These are phyloP conservation scores for Wickerhamiella parazyma DNA, from an alignment of 805 yeast species.

Conservation along the genomic window DNA sequence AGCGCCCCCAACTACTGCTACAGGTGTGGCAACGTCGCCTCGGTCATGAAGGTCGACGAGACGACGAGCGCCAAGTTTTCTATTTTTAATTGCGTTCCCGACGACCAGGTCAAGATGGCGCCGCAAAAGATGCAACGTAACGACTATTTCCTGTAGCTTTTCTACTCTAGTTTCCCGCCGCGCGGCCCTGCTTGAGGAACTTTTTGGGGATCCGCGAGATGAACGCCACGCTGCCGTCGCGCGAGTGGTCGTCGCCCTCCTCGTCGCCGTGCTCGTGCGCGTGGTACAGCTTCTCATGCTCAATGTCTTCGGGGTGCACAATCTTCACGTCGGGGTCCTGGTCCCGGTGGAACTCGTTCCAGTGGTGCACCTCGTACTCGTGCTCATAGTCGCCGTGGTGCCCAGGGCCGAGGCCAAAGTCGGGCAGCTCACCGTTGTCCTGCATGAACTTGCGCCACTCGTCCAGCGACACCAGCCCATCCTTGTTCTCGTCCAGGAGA, in stretches of 20 bases:
- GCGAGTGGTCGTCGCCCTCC: constrained; percentile 18
- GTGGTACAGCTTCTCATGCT: constrained; percentile 73
- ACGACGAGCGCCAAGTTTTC: constrained; percentile 77
- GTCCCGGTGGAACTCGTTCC: constrained; percentile 51
- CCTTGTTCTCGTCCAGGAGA: constrained; percentile 51
- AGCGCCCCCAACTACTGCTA: constrained; percentile 95
- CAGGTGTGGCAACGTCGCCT: constrained; percentile 95
- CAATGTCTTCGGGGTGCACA: constrained; percentile 80
- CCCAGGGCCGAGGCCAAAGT: constrained; percentile 85
- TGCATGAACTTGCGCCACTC: constrained; percentile 56
- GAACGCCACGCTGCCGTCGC: constrained; percentile 18
- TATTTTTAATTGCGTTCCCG: constrained; percentile 92
- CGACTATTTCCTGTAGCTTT: constrained; percentile 26
- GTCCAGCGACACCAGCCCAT: constrained; percentile 47
- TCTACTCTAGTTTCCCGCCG: not conserved
- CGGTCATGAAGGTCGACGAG: constrained; percentile 92
- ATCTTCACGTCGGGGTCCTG: constrained; percentile 68
- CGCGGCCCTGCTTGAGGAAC: constrained; percentile 12
- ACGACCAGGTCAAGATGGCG: constrained; percentile 29
- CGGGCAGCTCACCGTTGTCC: constrained; percentile 68
- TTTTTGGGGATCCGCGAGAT: constrained; percentile 18
- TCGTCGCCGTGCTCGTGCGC: constrained; percentile 69
- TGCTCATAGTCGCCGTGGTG: constrained; percentile 89
- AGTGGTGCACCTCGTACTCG: constrained; percentile 90
- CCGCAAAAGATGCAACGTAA: constrained; percentile 28